These are phyloP conservation scores for Oryza punctata DNA, from an alignment of 176 grass and related monocot species.

Conservation along the genomic window DNA sequence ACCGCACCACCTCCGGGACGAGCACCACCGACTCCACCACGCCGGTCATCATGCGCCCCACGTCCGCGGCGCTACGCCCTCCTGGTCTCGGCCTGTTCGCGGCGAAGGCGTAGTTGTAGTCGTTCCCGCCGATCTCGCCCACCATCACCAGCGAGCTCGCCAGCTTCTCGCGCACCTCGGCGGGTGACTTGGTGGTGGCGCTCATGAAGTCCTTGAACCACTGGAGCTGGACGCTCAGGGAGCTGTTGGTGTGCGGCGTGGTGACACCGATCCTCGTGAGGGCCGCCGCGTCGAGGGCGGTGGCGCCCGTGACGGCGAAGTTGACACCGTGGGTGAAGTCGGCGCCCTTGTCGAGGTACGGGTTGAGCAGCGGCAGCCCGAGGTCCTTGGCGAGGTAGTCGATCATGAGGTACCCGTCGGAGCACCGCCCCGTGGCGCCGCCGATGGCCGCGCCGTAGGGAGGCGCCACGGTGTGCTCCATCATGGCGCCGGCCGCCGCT, in stretches of 20 bases:
- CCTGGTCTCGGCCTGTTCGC: conserved; percentile 12
- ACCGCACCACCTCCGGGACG: conserved; percentile 61
- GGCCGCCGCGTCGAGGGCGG: conserved; percentile 44
- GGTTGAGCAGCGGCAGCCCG: background rate
- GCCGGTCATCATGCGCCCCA: conserved; percentile 11
- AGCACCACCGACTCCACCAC: conserved; percentile 46
- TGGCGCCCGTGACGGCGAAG: conserved; percentile 56
- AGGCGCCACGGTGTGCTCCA: background rate
- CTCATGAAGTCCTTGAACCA: conserved; percentile 36
- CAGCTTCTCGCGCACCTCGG: conserved; percentile 47
- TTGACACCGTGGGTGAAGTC: conserved; percentile 52
- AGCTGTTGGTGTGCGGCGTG: conserved; percentile 30
- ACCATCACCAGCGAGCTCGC: conserved; percentile 52
- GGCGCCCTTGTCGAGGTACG: background rate
- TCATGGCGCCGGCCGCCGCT: background rate
- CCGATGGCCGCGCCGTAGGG: background rate
- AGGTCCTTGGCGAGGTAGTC: background rate
- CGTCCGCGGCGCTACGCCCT: background rate
- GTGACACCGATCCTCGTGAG: conserved; percentile 39
- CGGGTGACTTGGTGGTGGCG: background rate
- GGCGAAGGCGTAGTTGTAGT: conserved; percentile 74
- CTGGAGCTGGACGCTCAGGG: conserved; percentile 42
- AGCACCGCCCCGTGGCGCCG: background rate
- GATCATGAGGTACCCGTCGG: background rate
- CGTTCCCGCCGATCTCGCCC: conserved; percentile 80